Evolutionary conservation across 1,284 basidiomycete genomes (phyloP).

Genomic region (Peniophora sp.): DNA sequence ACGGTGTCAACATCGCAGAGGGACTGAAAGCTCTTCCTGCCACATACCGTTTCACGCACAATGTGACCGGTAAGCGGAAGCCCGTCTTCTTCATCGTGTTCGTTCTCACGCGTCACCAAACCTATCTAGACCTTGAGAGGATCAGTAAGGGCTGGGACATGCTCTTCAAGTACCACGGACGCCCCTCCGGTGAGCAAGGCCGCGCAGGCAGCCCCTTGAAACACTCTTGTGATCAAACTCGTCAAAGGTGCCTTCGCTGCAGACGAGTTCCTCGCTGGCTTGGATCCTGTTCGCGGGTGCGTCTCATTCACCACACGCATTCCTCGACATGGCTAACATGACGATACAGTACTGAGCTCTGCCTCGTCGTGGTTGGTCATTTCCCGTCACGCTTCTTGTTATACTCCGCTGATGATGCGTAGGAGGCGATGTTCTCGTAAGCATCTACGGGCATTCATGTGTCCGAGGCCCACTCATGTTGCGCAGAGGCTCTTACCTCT

Average conservation of each 20-base stretch:
- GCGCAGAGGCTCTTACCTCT: slow-evolving; percentile 43
- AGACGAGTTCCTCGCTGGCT: slow-evolving; percentile 50
- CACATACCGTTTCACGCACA: slow-evolving; percentile 50
- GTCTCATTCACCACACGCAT: slow-evolving; percentile 6
- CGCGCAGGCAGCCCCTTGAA: too few relatives aligned
- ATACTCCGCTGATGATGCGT: neutral
- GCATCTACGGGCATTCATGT: too few relatives aligned
- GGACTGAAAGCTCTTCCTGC: slow-evolving; percentile 49
- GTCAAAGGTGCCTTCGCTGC: slow-evolving; percentile 30
- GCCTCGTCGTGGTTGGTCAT: slow-evolving; percentile 47
- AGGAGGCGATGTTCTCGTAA: slow-evolving; percentile 59
- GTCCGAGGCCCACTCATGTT: too few relatives aligned
- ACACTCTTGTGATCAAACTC: too few relatives aligned
- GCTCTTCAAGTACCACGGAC: slow-evolving; percentile 52
- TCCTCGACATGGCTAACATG: slow-evolving; percentile 1
- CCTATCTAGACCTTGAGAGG: slow-evolving; percentile 36
- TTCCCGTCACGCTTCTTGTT: neutral
- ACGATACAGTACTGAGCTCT: slow-evolving; percentile 38
- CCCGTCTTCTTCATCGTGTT: neutral
- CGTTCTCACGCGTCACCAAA: neutral
- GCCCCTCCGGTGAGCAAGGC: slow-evolving; percentile 40
- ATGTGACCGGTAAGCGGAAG: slow-evolving; percentile 34
- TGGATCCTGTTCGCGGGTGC: slow-evolving; percentile 45
- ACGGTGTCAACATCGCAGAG: slow-evolving; percentile 54
- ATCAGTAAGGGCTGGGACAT: slow-evolving; percentile 50